Conservation (phyloP, 148 eudicot genomes). For the Diospyros kaki region DNA sequence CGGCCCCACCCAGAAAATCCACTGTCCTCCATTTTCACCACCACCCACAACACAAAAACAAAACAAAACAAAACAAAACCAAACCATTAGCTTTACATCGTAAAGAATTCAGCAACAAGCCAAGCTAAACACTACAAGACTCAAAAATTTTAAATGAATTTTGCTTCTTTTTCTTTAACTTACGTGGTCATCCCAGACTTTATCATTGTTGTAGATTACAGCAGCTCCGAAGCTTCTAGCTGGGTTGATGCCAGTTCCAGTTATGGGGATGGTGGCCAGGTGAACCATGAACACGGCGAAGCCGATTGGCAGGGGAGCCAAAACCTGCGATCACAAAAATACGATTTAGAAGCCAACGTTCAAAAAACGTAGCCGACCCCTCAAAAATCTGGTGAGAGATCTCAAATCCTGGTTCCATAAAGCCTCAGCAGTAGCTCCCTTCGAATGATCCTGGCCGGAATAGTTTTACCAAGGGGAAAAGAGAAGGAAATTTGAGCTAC, state of each 20-base stretch:
- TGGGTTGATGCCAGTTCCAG: constrained; percentile 93
- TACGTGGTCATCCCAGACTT: constrained; percentile 85
- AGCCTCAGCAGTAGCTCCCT: too few species aligned
- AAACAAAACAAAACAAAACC: too few species aligned
- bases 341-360: neutral
- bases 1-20: constrained; percentile 98
- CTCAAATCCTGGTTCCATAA: too few species aligned
- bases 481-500: neutral
- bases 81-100: too few species aligned
- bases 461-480: too few species aligned
- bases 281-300: constrained; percentile 93
- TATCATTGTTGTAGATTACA: constrained; percentile 62
- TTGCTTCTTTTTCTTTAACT: neutral
- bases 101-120: too few species aligned
- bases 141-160: too few species aligned
- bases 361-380: too few species aligned
- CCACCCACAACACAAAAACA: too few species aligned
- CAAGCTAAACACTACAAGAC: neutral
- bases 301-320: constrained; percentile 90
- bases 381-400: too few species aligned
- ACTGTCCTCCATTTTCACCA: constrained; percentile 31
- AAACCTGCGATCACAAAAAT: constrained; percentile 28
- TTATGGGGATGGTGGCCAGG: constrained; percentile 86
- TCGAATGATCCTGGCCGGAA: too few species aligned
- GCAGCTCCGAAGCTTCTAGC: constrained; percentile 95